phyloP scores from a whole-genome alignment of 257 asterid genomes.

The Apocynum venetum region DNA sequence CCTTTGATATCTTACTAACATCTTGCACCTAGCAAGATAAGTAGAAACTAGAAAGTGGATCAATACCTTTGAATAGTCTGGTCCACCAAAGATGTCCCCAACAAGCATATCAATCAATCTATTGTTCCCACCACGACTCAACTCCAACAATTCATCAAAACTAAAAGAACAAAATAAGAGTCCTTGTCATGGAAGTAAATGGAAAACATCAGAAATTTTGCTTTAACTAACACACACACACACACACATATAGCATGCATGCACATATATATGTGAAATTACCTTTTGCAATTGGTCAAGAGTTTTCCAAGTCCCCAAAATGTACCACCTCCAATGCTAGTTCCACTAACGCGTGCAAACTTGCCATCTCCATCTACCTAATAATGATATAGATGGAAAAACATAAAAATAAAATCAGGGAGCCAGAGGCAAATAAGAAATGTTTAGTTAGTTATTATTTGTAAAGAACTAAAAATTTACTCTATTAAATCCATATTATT shows the following conservation, averaged over 20 bases:
- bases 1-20: neutral
- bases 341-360: conserved; percentile 92
- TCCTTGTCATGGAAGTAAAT: conserved; percentile 8
- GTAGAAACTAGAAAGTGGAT: neutral
- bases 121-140: conserved; percentile 86
- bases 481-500: neutral
- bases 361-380: conserved; percentile 82
- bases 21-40: neutral
- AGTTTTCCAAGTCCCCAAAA: conserved; percentile 96
- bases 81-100: conserved; percentile 92
- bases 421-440: neutral
- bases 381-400: neutral
- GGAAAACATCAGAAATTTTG: conserved; percentile 5
- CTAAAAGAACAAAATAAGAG: conserved; percentile 35
- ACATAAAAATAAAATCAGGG: neutral
- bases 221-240: neutral
- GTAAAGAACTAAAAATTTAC: neutral
- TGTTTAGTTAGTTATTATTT: neutral
- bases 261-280: conserved; percentile 1
- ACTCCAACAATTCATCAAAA: conserved; percentile 81
- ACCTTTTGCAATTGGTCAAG: conserved; percentile 92
- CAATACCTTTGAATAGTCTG: conserved; percentile 68
- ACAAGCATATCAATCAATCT: conserved; percentile 93
- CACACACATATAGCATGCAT: neutral
- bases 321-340: conserved; percentile 97